Conservation (phyloP, 2,329 filamentous ascomycete genomes). For the Fusarium austroafricanum region DNA sequence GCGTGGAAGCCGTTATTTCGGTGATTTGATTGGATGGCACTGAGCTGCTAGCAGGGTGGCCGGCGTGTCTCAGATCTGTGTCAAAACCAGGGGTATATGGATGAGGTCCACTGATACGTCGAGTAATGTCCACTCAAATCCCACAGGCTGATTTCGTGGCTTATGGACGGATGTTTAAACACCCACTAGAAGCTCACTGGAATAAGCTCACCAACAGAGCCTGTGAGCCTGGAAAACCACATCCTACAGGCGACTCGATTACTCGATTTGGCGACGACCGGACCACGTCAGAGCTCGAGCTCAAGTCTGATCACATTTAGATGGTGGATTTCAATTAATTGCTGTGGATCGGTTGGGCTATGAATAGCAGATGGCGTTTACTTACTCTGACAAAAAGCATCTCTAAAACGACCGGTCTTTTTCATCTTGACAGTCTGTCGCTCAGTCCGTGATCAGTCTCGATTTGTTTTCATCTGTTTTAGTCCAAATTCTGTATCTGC, state of each 20-base stretch:
- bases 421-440: slow-evolving; percentile 12
- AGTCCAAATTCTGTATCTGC: not conserved
- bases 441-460: slow-evolving; percentile 8
- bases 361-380: slow-evolving; percentile 28
- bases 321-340: slow-evolving; percentile 17
- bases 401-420: slow-evolving; percentile 17
- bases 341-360: slow-evolving; percentile 26
- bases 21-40: slow-evolving; percentile 27
- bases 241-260: slow-evolving; percentile 13
- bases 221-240: slow-evolving; percentile 13
- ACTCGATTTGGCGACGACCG: slow-evolving; percentile 29
- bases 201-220: slow-evolving; percentile 20
- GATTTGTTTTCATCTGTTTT: slow-evolving; percentile 25
- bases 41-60: slow-evolving; percentile 30
- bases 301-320: slow-evolving; percentile 21
- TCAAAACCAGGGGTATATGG: slow-evolving; percentile 47
- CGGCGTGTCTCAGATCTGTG: slow-evolving; percentile 59
- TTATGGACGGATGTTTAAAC: slow-evolving; percentile 16
- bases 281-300: slow-evolving; percentile 41
- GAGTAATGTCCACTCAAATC: slow-evolving; percentile 20
- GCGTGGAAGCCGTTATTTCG: slow-evolving; percentile 29
- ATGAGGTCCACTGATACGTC: slow-evolving; percentile 18
- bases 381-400: slow-evolving; percentile 8
- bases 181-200: slow-evolving; percentile 34
- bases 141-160: slow-evolving; percentile 18